These are phyloP conservation scores for Leptographium flavum DNA, from an alignment of 2,329 filamentous ascomycete species.

Conservation along the genomic window DNA sequence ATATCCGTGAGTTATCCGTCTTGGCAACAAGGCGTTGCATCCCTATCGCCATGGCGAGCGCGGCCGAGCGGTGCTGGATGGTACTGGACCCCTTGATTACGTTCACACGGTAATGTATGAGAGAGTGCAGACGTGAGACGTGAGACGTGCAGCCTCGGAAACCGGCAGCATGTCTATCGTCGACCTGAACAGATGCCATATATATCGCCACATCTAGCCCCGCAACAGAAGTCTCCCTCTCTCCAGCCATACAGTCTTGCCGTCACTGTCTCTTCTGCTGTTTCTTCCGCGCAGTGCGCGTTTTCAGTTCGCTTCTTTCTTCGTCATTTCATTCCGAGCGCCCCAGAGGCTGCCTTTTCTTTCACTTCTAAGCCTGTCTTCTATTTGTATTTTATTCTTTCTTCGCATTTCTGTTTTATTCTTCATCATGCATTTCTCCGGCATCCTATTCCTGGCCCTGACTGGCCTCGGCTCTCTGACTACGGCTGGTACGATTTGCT, in stretches of 20 bases:
- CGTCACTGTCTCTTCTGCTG: slow-evolving; percentile 6
- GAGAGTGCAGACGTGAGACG: not conserved
- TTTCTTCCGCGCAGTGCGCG: not conserved
- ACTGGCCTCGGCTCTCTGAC: slow-evolving; percentile 16
- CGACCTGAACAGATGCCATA: too few species aligned
- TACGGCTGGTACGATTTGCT: slow-evolving; percentile 14
- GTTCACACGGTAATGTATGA: not conserved
- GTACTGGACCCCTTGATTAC: too few species aligned
- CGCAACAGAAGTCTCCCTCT: too few species aligned
- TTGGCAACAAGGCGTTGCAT: not conserved
- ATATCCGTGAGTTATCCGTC: not conserved
- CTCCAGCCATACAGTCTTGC: slow-evolving; percentile 2
- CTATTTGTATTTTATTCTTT: slow-evolving; percentile 3
- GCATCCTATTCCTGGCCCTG: slow-evolving; percentile 16
- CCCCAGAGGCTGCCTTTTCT: slow-evolving; percentile 12
- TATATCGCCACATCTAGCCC: too few species aligned
- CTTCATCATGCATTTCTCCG: slow-evolving; percentile 15
- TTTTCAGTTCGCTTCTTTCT: slow-evolving; percentile 1
- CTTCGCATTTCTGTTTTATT: not conserved
- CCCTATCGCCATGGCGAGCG: not conserved
- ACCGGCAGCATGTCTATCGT: too few species aligned
- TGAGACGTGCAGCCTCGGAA: not conserved
- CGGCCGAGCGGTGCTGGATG: too few species aligned
- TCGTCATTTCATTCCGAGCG: slow-evolving; percentile 5
- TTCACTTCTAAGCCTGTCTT: slow-evolving; percentile 3